Evolutionary conservation across 2,329 filamentous ascomycete species (phyloP).

Genomic region (Fusarium tupiense): DNA sequence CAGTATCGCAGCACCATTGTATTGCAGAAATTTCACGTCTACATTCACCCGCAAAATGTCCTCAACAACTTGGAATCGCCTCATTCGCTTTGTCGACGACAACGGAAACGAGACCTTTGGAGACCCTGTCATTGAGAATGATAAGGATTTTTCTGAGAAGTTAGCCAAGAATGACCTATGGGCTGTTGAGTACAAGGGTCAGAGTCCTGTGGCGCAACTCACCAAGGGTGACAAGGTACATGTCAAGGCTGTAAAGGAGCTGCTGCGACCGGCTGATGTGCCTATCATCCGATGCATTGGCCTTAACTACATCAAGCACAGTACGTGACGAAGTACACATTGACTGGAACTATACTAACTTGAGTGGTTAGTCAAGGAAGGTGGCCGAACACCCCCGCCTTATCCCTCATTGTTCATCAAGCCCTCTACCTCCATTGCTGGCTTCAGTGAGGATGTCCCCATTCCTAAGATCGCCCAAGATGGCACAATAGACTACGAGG

Average conservation of each 20-base stretch:
- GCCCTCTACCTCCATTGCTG: constrained; percentile 52
- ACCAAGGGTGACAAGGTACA: constrained; percentile 42
- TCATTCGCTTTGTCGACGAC: constrained; percentile 50
- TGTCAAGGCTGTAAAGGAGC: constrained; percentile 46
- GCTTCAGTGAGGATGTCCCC: constrained; percentile 50
- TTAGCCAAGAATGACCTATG: constrained; percentile 41
- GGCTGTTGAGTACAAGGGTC: constrained; percentile 46
- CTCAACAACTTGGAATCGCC: constrained; percentile 42
- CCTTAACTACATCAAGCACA: constrained; percentile 51
- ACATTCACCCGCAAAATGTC: constrained; percentile 32
- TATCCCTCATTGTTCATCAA: constrained; percentile 63
- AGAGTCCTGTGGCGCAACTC: constrained; percentile 37
- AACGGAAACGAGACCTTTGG: constrained; percentile 48
- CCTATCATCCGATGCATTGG: constrained; percentile 51
- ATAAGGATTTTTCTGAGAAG: constrained; percentile 39
- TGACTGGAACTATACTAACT: rapidly evolving
- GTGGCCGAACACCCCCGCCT: constrained; percentile 60
- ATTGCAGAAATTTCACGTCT: not conserved
- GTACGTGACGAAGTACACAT: constrained; percentile 21
- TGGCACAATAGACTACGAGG: constrained; percentile 60
- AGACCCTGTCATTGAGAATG: constrained; percentile 44
- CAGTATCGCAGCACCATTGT: not conserved
- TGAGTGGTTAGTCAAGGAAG: constrained; percentile 57
- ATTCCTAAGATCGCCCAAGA: constrained; percentile 60
- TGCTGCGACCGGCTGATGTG: constrained; percentile 46